Conservation (phyloP, 179 eudicot genomes). For the Spergularia azorica region DNA sequence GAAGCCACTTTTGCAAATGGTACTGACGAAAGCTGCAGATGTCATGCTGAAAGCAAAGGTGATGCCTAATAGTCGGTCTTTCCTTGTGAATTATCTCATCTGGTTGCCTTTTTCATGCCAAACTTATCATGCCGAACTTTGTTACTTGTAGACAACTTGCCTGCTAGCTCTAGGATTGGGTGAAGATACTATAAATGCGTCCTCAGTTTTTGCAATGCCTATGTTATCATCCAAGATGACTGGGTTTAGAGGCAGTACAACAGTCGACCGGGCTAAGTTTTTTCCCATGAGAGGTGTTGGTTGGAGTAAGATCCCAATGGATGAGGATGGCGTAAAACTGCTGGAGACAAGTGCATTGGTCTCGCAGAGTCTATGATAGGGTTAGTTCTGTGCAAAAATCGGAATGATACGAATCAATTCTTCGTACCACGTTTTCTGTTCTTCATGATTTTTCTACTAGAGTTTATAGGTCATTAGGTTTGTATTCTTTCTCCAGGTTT, state of each 20-base stretch:
- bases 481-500: not conserved
- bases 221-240: constrained; percentile 95
- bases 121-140: not conserved
- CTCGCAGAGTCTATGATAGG: constrained; percentile 32
- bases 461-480: constrained; percentile 19
- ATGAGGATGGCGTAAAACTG: constrained; percentile 55
- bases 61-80: not conserved
- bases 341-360: constrained; percentile 56
- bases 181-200: constrained; percentile 78
- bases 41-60: constrained; percentile 77
- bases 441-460: constrained; percentile 8
- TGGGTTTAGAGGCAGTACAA: constrained; percentile 80
- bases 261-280: constrained; percentile 55
- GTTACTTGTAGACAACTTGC: constrained; percentile 62
- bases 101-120: not conserved
- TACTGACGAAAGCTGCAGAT: constrained; percentile 55
- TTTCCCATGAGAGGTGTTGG: constrained; percentile 55
- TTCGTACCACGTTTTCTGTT: constrained; percentile 12
- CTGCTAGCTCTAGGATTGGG: constrained; percentile 77
- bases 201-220: constrained; percentile 90
- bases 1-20: constrained; percentile 42
- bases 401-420: not conserved
- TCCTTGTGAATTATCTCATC: not conserved
- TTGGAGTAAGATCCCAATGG: constrained; percentile 65
- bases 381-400: constrained; percentile 18